A percentile compares a stretch with the other conserved stretches of the same genome.
phyloP scores from a whole-genome alignment of 1,284 basidiomycete genomes.

The Xerocomus nothofagi region DNA sequence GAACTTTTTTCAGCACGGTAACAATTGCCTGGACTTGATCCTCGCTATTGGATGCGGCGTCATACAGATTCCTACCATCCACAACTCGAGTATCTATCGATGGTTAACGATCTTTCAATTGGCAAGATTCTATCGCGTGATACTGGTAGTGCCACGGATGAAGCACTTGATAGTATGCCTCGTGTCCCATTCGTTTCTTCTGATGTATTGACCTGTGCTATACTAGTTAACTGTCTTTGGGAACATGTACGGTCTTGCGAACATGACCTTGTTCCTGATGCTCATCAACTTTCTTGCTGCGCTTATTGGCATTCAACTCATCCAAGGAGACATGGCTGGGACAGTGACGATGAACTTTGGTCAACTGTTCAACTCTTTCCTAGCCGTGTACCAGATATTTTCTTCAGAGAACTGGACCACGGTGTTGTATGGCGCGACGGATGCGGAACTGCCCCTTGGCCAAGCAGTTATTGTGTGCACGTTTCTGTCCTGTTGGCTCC shows the following conservation, averaged over 20 bases:
- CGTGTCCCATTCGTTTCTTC: not conserved
- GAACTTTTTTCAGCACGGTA: conserved; percentile 65
- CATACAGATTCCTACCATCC: conserved; percentile 85
- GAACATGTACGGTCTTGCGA: conserved; percentile 87
- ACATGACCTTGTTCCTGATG: conserved; percentile 93
- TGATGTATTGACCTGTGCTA: conserved; percentile 9
- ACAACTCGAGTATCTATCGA: conserved; percentile 65
- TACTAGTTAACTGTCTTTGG: conserved; percentile 84
- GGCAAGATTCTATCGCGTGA: conserved; percentile 90
- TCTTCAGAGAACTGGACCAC: conserved; percentile 95
- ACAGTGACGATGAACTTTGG: conserved; percentile 76
- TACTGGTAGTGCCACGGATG: conserved; percentile 87
- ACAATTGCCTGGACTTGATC: conserved; percentile 81
- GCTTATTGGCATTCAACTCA: conserved; percentile 72
- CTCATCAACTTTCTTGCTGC: conserved; percentile 89
- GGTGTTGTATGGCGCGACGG: conserved; percentile 72
- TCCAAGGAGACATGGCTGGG: conserved; percentile 76
- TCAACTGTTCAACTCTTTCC: conserved; percentile 86
- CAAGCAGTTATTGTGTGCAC: conserved; percentile 77
- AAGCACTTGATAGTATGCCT: conserved; percentile 67
- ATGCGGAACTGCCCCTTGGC: conserved; percentile 62
- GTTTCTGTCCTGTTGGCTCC: conserved; percentile 85
- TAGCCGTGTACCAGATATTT: conserved; percentile 91
- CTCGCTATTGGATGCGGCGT: conserved; percentile 80
- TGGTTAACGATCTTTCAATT: conserved; percentile 95